Conservation (phyloP, 768 basidiomycete genomes). For the Rhodotorula taiwanensis region DNA sequence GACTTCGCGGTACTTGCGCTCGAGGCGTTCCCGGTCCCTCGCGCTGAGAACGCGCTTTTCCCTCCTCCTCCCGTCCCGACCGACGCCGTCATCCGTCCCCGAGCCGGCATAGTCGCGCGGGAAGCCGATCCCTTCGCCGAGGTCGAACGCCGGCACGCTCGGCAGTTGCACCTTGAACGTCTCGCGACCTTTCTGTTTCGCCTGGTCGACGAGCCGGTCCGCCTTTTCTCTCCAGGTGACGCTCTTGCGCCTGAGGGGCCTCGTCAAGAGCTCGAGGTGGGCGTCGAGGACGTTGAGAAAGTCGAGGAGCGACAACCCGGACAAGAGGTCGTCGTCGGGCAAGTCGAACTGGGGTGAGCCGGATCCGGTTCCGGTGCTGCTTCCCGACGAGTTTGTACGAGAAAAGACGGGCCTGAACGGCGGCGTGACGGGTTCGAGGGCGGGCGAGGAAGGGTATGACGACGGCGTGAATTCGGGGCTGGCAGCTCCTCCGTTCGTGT, state of each 20-base stretch:
- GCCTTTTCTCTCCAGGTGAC: constrained; percentile 23
- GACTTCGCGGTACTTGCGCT: constrained; percentile 26
- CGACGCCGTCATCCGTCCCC: neutral
- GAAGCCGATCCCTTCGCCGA: neutral
- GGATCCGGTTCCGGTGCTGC: neutral
- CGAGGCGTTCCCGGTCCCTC: constrained; percentile 27
- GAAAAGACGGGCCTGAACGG: constrained; percentile 2
- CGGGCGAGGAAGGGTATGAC: neutral
- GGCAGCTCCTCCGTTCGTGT: too few species aligned
- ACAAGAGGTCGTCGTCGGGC: constrained; percentile 31
- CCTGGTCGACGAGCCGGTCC: constrained; percentile 29
- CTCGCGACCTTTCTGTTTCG: constrained; percentile 8
- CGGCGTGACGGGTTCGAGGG: neutral
- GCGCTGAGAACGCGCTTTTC: constrained; percentile 2
- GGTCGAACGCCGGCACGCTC: constrained; percentile 17
- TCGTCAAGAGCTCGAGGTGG: constrained; percentile 35
- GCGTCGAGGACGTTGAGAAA: constrained; percentile 37
- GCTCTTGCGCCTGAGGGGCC: constrained; percentile 26
- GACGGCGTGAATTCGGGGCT: neutral
- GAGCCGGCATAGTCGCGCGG: neutral
- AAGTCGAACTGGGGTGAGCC: constrained; percentile 20
- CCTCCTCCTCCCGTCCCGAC: neutral
- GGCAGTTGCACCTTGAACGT: constrained; percentile 19
- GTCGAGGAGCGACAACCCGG: constrained; percentile 33
- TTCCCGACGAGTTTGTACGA: constrained; percentile 9